Evolutionary conservation across 2,329 filamentous ascomycete species (phyloP).

Genomic region (Cadophora malorum): DNA sequence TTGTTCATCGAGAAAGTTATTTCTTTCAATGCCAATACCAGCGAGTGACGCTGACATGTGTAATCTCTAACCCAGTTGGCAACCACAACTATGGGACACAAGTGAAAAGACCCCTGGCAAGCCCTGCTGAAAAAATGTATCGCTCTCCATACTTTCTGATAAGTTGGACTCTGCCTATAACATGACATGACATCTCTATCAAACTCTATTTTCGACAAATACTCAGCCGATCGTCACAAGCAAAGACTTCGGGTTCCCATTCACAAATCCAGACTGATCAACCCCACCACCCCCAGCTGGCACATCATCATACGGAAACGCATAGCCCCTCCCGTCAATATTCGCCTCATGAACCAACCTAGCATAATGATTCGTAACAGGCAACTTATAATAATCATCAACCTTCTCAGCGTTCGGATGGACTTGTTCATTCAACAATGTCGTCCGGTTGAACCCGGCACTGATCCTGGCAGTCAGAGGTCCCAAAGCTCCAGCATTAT

Average conservation of each 20-base stretch:
- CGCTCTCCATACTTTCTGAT: background rate
- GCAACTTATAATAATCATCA: slow-evolving; percentile 58
- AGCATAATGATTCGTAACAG: slow-evolving; percentile 67
- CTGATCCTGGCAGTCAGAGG: slow-evolving; percentile 34
- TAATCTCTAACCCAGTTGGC: too few relatives aligned
- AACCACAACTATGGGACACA: too few relatives aligned
- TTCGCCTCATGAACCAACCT: slow-evolving; percentile 63
- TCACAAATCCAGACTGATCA: slow-evolving; percentile 70
- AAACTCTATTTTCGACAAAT: background rate
- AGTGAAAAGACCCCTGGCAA: too few relatives aligned
- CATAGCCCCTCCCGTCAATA: slow-evolving; percentile 65
- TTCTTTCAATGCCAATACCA: too few relatives aligned
- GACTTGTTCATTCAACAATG: slow-evolving; percentile 45
- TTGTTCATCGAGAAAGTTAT: too few relatives aligned
- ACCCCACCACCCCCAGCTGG: slow-evolving; percentile 58
- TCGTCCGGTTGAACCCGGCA: slow-evolving; percentile 37
- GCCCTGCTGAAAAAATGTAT: too few relatives aligned
- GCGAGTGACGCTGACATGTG: too few relatives aligned
- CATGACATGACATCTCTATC: background rate
- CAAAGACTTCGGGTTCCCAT: slow-evolving; percentile 44
- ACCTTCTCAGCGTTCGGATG: slow-evolving; percentile 60
- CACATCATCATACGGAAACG: slow-evolving; percentile 74
- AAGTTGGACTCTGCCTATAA: background rate
- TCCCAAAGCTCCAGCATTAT: slow-evolving; percentile 34
- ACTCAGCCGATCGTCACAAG: slow-evolving; percentile 29